Evolutionary conservation across 768 basidiomycete species (phyloP).

Genomic region (Leccinellum luteum): DNA sequence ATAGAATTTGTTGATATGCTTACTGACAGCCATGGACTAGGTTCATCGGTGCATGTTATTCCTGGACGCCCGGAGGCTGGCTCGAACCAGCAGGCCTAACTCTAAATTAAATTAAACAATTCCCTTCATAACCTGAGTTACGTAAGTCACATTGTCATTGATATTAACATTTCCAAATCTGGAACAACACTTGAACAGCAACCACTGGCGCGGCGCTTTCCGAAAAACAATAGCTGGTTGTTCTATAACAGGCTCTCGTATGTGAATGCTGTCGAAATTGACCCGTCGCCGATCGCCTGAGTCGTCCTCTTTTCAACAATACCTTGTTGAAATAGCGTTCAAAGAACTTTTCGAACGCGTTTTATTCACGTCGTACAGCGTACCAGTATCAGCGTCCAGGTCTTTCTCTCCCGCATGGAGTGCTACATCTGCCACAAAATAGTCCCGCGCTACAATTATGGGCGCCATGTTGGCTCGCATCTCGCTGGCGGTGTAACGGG

Average conservation of each 20-base stretch:
- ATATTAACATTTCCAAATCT: not conserved
- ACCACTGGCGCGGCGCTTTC: too few species aligned
- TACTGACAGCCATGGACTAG: too few species aligned
- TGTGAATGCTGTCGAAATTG: not conserved
- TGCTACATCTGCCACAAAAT: slow-evolving; percentile 17
- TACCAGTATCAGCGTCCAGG: not conserved
- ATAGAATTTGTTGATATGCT: too few species aligned
- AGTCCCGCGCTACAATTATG: slow-evolving; percentile 13
- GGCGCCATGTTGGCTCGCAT: slow-evolving; percentile 11
- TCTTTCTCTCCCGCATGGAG: slow-evolving; percentile 8
- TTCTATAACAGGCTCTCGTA: not conserved
- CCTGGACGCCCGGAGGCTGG: too few species aligned
- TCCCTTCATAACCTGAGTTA: too few species aligned
- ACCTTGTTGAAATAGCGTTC: not conserved
- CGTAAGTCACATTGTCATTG: too few species aligned
- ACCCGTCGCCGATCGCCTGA: not conserved
- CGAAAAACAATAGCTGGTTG: too few species aligned
- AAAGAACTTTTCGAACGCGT: not conserved
- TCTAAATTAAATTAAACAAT: too few species aligned
- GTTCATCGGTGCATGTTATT: too few species aligned
- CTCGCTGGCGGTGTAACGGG: not conserved
- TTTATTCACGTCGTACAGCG: not conserved
- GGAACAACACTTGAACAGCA: not conserved
- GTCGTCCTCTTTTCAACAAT: not conserved
- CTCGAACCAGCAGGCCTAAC: too few species aligned